Evolutionary conservation across 495 filamentous ascomycete species (phyloP).

Genomic region (Lasiosphaeris hirsuta): DNA sequence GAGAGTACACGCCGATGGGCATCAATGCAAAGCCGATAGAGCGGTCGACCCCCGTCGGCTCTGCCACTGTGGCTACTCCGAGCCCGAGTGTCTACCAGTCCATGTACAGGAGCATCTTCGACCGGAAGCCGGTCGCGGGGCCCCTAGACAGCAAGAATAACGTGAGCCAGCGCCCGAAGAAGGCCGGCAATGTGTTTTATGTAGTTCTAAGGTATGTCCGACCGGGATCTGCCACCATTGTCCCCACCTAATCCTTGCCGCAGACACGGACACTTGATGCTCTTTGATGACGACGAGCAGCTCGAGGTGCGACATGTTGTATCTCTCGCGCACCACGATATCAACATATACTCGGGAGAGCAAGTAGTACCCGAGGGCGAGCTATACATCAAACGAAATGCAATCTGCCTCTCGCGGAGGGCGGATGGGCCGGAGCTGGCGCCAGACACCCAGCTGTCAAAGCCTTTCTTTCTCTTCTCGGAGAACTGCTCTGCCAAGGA

Average conservation of each 20-base stretch:
- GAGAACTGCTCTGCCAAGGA: slow-evolving; percentile 94
- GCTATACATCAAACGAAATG: slow-evolving; percentile 92
- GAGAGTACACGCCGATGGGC: slow-evolving; percentile 86
- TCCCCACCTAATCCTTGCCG: slow-evolving; percentile 15
- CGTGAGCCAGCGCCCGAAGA: slow-evolving; percentile 61
- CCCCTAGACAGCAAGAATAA: slow-evolving; percentile 46
- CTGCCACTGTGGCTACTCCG: slow-evolving; percentile 59
- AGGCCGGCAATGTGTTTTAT: slow-evolving; percentile 86
- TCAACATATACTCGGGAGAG: slow-evolving; percentile 82
- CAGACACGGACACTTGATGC: slow-evolving; percentile 94
- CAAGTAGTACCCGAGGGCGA: slow-evolving; percentile 83
- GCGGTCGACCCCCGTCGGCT: slow-evolving; percentile 75
- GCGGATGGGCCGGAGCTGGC: slow-evolving; percentile 54
- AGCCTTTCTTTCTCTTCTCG: slow-evolving; percentile 90
- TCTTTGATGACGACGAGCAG: slow-evolving; percentile 86
- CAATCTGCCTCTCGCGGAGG: slow-evolving; percentile 76
- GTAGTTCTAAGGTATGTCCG: slow-evolving; percentile 73
- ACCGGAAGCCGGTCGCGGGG: slow-evolving; percentile 61
- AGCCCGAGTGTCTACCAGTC: slow-evolving; percentile 94
- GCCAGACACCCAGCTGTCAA: slow-evolving; percentile 54
- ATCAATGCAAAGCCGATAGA: slow-evolving; percentile 92
- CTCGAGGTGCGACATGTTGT: slow-evolving; percentile 94
- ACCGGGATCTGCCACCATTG: not conserved
- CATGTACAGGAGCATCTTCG: slow-evolving; percentile 96
- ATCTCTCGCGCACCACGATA: slow-evolving; percentile 79